Evolutionary conservation across 495 filamentous ascomycete species (phyloP), one percentile per base, ranked within the genome.

Genomic region (Penicillium samsonianum): DNA sequence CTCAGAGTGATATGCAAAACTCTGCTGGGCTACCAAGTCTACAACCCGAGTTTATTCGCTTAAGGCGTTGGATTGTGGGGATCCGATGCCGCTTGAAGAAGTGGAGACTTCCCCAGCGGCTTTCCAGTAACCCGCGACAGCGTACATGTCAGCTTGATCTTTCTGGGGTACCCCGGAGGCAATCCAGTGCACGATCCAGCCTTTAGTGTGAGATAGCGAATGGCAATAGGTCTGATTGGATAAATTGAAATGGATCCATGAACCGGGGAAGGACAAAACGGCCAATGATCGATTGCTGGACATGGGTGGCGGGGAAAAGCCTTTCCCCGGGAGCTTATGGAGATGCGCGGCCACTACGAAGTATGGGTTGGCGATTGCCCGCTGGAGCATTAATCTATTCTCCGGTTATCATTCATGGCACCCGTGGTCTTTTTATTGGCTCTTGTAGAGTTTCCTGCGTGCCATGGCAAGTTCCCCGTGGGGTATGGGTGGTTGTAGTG

Each of bases 251-350:
- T 57, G 52, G 59, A 54, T 33, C 63, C 57, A 58, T 25, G 25
- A 17, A 19, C 12, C 14, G 25, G 30, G 19, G 22, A 47, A 12
- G 17, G 42, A 20, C 45, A 37, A 59, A 48, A 51, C 30, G 30
- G 35, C 66, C 56, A 61, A 65, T 65, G 31, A 17, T 22, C 6
- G 20, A 17, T 17, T 19, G 20, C 19, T 46, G 11, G 30, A 17
- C 20, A 19, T 20, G 25, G 38, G 57, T 61, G 58, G 59, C 56
- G 61, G 65, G 68, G 66, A 67, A 67, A 67, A 71, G 68, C 61
- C 53, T 50, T 69, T 48, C 42, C 40, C 63, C 63, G 65, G 55
- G 14, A 35, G 28, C 7, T 37, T 35, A 12, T 16, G 28, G 19
- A 16, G 8, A 23, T 28, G 8, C 23, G 23, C n/a, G 17, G 43